Percentiles rank a stretch among this genome's conserved stretches.
Evolutionary conservation across 2,329 filamentous ascomycete genomes (phyloP).

Genomic region (Chrysoporthe cubensis): DNA sequence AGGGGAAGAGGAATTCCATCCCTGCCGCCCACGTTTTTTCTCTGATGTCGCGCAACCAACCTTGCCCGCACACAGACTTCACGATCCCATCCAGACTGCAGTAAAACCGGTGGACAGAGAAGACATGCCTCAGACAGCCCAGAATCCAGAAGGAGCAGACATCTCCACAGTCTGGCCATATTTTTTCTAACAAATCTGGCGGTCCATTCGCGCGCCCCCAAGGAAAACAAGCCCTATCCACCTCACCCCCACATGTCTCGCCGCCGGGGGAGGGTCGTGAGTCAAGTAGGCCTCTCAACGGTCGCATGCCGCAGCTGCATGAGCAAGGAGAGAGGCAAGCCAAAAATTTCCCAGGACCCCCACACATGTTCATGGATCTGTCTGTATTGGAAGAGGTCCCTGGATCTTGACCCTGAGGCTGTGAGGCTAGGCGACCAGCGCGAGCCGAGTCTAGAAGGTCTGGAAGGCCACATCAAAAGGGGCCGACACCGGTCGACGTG

Average conservation of each 20-base stretch:
- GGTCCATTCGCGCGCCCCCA: not conserved
- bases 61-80: not conserved
- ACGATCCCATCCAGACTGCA: no score
- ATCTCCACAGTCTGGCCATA: not conserved
- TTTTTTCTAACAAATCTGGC: not conserved
- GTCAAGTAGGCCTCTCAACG: not conserved
- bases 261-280: not conserved
- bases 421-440: not conserved
- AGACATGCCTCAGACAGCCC: not conserved
- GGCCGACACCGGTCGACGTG: no score
- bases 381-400: slow-evolving; percentile 12
- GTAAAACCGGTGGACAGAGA: not conserved
- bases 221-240: not conserved
- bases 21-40: slow-evolving; percentile 8
- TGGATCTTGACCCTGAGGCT: slow-evolving; percentile 12
- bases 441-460: not conserved
- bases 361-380: not conserved
- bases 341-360: not conserved
- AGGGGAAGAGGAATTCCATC: slow-evolving; percentile 18
- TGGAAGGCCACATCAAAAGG: no score
- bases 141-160: not conserved
- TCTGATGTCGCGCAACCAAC: not conserved
- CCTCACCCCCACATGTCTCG: slow-evolving; percentile 7
- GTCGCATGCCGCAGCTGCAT: slow-evolving; percentile 13
- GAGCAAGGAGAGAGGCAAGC: slow-evolving; percentile 13